Evolutionary conservation across 1,284 basidiomycete species (phyloP), one percentile per base, ranked within the genome.

Genomic region (Rhizopogon hawkerae): DNA sequence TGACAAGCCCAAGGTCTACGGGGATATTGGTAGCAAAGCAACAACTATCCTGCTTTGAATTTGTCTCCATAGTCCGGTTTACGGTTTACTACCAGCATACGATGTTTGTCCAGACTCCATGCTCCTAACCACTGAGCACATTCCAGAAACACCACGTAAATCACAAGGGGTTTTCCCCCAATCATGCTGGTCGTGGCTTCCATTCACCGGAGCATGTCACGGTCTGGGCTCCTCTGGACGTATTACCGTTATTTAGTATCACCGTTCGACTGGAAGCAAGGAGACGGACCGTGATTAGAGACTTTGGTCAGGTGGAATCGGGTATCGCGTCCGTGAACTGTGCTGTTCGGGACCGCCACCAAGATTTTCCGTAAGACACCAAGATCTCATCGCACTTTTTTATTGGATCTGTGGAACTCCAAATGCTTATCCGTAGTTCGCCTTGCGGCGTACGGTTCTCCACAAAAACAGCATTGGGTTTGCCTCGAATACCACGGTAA

Each of bases 361-460:
- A 95, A n/a, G 78, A 76, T 60, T 93, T 93, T n/a, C 92, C 92
- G 62, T 96, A 96, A 18, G 85, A 90, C 31, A 95, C 86, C 29
- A 93, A 64, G 37, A 97, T 77, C 67, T 96, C 93, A 11, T 91
- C 81, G 1, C 89, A 89, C 62, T 88, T 92, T 55, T 72, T 78
- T 47, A 96, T 81, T 8, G 69, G 69, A 34, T 77, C 72, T 38
- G 65, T 68, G 50, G 75, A 75, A 46, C 73, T 78, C 81, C 83
- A 88, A 14, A 94, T 75, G 55, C 81, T 76, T 77, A 94, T 92
- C 47, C 83, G 72, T 55, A 89, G 62, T 64, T 85, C 85, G 16
- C 86, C 89, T n/a, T 57, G 59, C 29, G 59, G 59, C 6, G 74
- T 73, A 53, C 76, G 71, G 34, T 73, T 71, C 31, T 91, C 81